Base-by-base conservation (phyloP, 768 basidiomycete species). In the Glaciozyma martinii region DNA sequence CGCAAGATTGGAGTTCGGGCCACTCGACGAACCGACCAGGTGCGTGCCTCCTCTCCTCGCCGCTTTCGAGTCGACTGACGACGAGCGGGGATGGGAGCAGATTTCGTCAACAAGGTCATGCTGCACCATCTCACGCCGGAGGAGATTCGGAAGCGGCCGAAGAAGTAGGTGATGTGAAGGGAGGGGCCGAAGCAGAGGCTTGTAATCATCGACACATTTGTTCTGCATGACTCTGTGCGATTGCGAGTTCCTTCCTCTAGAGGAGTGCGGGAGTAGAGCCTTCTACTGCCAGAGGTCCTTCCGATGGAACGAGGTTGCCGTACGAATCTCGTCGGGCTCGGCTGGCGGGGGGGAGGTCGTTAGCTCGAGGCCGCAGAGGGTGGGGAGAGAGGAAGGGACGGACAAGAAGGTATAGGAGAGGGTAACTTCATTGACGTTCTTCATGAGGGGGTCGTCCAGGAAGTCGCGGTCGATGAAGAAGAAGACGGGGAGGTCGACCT, bases 381-480 rank as follows among this genome's bases (percentile, higher is more conserved):
- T n/a, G 56, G n/a, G 12, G 5, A 7, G 19, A 54, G 66, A 43
- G n/a, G 71, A 42, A 19, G 40, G 2, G 15, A 60, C 73, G 49
- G 27, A 74, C 73, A 99, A 99, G 79, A 99, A 99, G 0, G 95
- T 99, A 76, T 99, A 99, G 29, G 89, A 93, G 60, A 99, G 76
- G 0, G 98, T 91, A 27, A 98, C 81, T 74, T 97, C 90, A 71
- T 94, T 87, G 18, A 99, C 81, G 70, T 86, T 85, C 66, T 85
- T 81, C 78, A 93, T 89, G 4, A 85, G 77, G 1, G 92, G 92
- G 71, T 99, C 95, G 52, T 99, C 93, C 44, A 93, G 80, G 61
- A 95, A 86, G 75, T 98, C 95, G 70, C 90, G 89, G 80, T 99
- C 95, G 71, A 99, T 94, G 80, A 99, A 99, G 80, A 99, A 99